phyloP scores from a whole-genome alignment of 805 yeast genomes.

The Starmerella bacillaris region DNA sequence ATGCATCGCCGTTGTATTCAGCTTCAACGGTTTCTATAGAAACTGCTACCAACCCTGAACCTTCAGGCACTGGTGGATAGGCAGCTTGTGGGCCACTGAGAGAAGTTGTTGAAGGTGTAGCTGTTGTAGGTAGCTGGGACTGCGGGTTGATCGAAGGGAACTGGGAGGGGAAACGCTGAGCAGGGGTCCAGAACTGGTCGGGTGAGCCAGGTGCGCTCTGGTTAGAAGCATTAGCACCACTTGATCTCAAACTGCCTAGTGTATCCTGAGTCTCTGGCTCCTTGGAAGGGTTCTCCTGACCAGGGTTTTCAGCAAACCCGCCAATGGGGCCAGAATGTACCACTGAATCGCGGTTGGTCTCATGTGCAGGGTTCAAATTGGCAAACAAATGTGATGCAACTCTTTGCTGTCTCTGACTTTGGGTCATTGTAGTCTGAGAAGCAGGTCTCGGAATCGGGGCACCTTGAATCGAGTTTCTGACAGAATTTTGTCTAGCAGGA shows the following conservation, averaged over 20 bases:
- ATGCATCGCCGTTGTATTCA: conserved; percentile 47
- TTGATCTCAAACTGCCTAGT: not conserved
- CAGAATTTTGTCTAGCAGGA: conserved; percentile 10
- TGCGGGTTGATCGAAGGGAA: conserved; percentile 9
- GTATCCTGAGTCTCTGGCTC: not conserved
- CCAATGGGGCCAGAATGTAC: not conserved
- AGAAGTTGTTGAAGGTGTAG: conserved; percentile 17
- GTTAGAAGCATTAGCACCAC: not conserved
- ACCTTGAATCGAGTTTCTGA: not conserved
- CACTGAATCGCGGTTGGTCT: not conserved
- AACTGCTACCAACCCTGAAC: conserved; percentile 41
- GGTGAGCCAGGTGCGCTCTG: conserved; percentile 6
- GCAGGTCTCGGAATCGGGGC: not conserved
- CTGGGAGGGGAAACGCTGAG: conserved; percentile 12
- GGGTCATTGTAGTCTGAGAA: not conserved
- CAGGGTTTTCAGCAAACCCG: not conserved
- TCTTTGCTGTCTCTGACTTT: conserved; percentile 4
- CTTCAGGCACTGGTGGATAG: conserved; percentile 20
- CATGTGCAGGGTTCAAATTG: conserved; percentile 5
- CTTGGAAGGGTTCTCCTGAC: not conserved
- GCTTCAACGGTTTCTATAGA: conserved; percentile 76
- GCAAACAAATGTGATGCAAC: conserved; percentile 10
- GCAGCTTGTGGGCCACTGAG: conserved; percentile 12
- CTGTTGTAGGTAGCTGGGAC: too few species aligned
- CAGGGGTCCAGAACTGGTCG: conserved; percentile 18